Base-by-base conservation (phyloP, 129 eudicot species). In the Dittrichia graveolens region DNA sequence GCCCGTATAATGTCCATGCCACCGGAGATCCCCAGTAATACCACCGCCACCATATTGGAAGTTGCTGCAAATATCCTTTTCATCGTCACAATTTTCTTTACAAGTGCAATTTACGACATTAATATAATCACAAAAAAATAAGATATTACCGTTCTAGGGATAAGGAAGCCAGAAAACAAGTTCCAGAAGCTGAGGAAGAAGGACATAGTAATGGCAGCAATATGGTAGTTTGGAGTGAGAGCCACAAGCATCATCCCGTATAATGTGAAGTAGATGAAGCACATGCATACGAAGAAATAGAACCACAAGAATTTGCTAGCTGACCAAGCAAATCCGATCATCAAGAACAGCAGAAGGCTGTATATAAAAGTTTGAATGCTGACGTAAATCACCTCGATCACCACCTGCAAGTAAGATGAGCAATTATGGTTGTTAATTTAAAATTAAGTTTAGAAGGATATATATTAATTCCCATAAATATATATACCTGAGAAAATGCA, bases 191-290 rank as follows among this genome's bases (percentile, higher is more conserved):
- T 71, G 53, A 87, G 81, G 87, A 87, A 82, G 75, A 84, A 87
- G 4, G 89, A 63, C 90, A 88, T 88, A 8, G 74, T 71, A 58
- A 88, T 85, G 41, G 86, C 90, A 3, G 88, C 94, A n/a, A 88
- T 78, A 41, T 74, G 88, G 42, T 79, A 63, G 58, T 64, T 80
- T 7, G 90, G 94, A 54, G 94, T 88, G 44, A 88, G 85, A 8
- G 90, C 86, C 7, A 88, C 94, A 31, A 88, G 90, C 94, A 88
- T 88, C 94, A 88, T 88, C 43, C 94, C 88, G 43, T 85, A 88
- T 64, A 82, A 43, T 0, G 90, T 80, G 79, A 76, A 88, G 74
- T 88, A 88, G 47, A 73, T 64, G 67, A 79, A 88, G 67, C 88
- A 73, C 84, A 78, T 76, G 35, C 48, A 82, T 5, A 82, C 75